phyloP scores from a whole-genome alignment of 2,329 filamentous ascomycete genomes.

The Fusarium sp. region DNA sequence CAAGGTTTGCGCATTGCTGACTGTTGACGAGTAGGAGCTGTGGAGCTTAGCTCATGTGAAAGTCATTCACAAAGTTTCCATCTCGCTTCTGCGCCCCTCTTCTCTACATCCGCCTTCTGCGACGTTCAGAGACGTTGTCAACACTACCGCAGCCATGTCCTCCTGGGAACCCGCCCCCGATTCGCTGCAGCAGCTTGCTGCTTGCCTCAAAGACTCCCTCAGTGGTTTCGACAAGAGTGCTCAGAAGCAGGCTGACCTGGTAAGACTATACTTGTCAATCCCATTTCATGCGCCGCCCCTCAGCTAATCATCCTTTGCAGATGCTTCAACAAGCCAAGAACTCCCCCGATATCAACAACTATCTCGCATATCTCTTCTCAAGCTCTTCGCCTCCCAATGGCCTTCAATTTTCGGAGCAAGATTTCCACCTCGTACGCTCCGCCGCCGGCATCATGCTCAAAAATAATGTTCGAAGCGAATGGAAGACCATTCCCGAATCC shows the following conservation, averaged over 20 bases:
- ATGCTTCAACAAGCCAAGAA: constrained; percentile 90
- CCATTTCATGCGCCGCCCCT: constrained; percentile 13
- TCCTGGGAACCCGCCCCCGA: constrained; percentile 91
- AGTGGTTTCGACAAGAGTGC: constrained; percentile 80
- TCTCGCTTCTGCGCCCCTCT: constrained; percentile 29
- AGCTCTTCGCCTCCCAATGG: constrained; percentile 69
- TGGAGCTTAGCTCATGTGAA: constrained; percentile 41
- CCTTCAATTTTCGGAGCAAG: constrained; percentile 64
- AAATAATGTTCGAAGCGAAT: constrained; percentile 83
- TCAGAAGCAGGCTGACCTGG: constrained; percentile 89
- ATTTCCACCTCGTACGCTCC: constrained; percentile 81
- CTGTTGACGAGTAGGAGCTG: constrained; percentile 34
- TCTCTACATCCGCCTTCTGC: constrained; percentile 19
- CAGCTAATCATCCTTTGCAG: constrained; percentile 56
- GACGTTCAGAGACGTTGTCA: constrained; percentile 24
- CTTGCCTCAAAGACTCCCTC: constrained; percentile 90
- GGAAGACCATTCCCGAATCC: constrained; percentile 76
- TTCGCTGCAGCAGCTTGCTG: constrained; percentile 86
- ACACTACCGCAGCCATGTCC: constrained; percentile 68
- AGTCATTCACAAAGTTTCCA: constrained; percentile 23
- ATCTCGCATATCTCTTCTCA: constrained; percentile 90
- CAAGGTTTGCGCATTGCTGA: constrained; percentile 34
- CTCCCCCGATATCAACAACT: constrained; percentile 96
- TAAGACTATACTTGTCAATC: constrained; percentile 54
- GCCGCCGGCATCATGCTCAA: constrained; percentile 95